phyloP scores from a whole-genome alignment of 345 rosid species.

The Eucalyptus pauciflora region DNA sequence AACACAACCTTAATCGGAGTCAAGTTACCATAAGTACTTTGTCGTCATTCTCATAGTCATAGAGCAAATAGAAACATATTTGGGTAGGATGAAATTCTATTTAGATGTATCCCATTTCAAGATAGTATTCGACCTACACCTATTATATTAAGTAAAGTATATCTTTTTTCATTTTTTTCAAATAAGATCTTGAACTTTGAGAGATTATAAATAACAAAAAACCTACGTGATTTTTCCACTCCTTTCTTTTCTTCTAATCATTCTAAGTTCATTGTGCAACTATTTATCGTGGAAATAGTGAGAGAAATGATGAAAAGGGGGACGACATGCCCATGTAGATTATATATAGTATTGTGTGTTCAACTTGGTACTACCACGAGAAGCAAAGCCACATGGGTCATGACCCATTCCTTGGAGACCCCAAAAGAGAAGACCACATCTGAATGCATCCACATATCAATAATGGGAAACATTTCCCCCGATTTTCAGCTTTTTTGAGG shows the following conservation, averaged over 20 bases:
- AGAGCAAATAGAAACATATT: neutral
- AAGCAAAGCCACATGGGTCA: neutral
- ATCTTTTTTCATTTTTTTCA: neutral
- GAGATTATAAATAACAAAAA: neutral
- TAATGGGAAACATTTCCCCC: neutral
- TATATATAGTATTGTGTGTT: neutral
- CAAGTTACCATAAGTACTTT: neutral
- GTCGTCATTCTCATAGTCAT: neutral
- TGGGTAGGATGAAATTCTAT: neutral
- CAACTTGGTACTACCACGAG: neutral
- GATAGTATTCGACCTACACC: accelerated
- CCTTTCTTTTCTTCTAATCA: neutral
- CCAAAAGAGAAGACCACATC: neutral
- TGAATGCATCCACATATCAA: neutral
- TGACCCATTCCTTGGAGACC: neutral
- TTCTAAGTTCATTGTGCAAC: neutral
- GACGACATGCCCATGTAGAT: neutral
- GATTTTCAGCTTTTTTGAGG: neutral
- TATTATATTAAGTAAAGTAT: neutral
- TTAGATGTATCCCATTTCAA: accelerated
- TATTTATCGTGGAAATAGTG: neutral
- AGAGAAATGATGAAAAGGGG: neutral
- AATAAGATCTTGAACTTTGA: no score
- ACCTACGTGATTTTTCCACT: neutral
- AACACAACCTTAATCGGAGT: neutral